Evolutionary conservation across 2,329 filamentous ascomycete genomes (phyloP), one percentile per base, ranked within the genome.

Genomic region (Mycosphaerella arachidis): DNA sequence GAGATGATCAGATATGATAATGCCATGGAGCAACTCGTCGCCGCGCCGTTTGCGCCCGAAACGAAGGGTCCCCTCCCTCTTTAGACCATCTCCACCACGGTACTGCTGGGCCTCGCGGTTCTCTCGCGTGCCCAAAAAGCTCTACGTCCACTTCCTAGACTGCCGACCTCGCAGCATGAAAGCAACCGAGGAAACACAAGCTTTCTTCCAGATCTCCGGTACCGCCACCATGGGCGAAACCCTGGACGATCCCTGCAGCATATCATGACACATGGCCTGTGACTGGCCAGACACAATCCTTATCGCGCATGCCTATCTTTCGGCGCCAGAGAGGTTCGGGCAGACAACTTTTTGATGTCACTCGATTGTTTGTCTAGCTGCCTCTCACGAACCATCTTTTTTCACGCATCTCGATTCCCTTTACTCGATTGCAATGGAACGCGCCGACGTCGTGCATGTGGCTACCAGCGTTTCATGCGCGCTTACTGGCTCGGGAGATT

Each of bases 1-100:
- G 40, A 53, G 46, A 53, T 45, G 53, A 57, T 60, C 58, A 53
- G 53, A 58, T 54, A 54, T 54, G 50, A 53, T 58, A 7, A 46
- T 48, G 48, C 35, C 48, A 33, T 20, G 20, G n/a, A 51, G 20
- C 45, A 24, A 24, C 1, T 24, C 24, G 51, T 24, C 29, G 33
- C 48, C 13, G 18, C 31, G 30, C 57, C 51, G 48, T 45, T 45
- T 48, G 33, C 48, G 43, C 57, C 30, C 57, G 55, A 58, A 48
- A 55, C 50, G 50, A 50, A 50, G 46, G 30, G 27, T 18, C 30
- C 30, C 35, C 8, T 29, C 13, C 20, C 13, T 18, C 16, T 10
- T 33, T 8, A 24, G 43, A 50, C 16, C 54, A 40, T 35, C 43
- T 50, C 7, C 54, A 50, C 40, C n/a, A 4, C 40, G 35, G 35